Evolutionary conservation across 495 filamentous ascomycete species (phyloP).

Genomic region (Tuber indicum): DNA sequence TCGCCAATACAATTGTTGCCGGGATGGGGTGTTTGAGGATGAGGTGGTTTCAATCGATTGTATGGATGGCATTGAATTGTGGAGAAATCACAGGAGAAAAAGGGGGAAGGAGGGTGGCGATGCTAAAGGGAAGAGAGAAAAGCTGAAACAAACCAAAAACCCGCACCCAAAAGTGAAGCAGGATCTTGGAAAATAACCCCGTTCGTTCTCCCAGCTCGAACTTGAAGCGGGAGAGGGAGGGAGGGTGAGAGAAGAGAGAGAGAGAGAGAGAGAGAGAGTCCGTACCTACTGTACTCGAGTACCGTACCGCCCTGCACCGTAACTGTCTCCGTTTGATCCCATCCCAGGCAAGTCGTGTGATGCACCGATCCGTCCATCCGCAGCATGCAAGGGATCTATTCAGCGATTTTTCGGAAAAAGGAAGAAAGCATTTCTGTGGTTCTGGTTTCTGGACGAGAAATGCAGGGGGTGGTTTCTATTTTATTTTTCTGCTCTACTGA

Average conservation of each 20-base stretch:
- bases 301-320: neutral
- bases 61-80: conserved; percentile 1
- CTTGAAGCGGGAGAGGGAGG: neutral
- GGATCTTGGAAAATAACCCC: conserved; percentile 18
- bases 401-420: conserved; percentile 21
- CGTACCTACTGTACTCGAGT: neutral
- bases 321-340: conserved; percentile 31
- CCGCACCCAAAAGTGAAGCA: conserved; percentile 28
- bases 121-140: conserved; percentile 1
- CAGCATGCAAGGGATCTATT: conserved; percentile 39
- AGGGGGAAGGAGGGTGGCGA: conserved; percentile 17
- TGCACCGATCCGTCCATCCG: conserved; percentile 36
- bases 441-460: conserved; percentile 31
- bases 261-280: neutral
- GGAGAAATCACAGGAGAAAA: conserved; percentile 6
- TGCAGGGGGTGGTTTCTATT: conserved; percentile 23
- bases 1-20: neutral
- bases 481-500: neutral
- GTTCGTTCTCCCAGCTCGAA: neutral
- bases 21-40: conserved; percentile 4
- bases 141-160: conserved; percentile 38
- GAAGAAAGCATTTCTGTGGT: conserved; percentile 7
- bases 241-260: neutral
- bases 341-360: conserved; percentile 37
- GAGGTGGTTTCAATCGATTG: neutral